Base-by-base conservation (phyloP, 805 yeast genomes). In the Kockiozyma suomiensis region DNA sequence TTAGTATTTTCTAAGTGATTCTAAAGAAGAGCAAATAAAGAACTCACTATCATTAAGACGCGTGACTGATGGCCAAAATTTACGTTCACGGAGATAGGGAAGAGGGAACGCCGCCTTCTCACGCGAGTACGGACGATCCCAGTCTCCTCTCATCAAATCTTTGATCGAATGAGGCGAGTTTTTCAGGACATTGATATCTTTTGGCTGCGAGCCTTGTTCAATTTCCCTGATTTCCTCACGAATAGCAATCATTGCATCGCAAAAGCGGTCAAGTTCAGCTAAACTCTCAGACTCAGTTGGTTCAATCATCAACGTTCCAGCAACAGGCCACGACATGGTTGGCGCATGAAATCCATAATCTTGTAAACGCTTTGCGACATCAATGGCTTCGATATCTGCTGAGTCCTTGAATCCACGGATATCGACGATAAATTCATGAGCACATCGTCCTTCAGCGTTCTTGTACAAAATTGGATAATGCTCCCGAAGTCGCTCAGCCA, bases 321-420 rank as follows among this genome's bases (percentile, higher is more conserved):
- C 93, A 53, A 94, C 96, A 8, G 99, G 99, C 89, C 94, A 94
- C 1, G 98, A 94, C 89, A 94, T 86, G 26, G 99, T 94, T 64
- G 99, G 99, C 0, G 97, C 97, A 75, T 94, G 99, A 84, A 94
- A 94, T 0, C 98, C 97, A 73, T 93, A 94, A 76, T 94, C 99
- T 77, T 94, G 98, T 62, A 94, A 81, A 75, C 99, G 85, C 79
- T 94, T 94, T 58, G 99, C 98, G 61, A 94, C 85, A 73, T 94
- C 99, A 68, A 93, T 90, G 21, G 97, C 97, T 76, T 94, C 97
- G 56, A 93, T 80, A 23, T 96, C 96, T 52, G 82, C 68, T 28
- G 79, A 66, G 1, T 81, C 74, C 75, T 92, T 91, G 79, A 86
- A 90, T 35, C 86, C 89, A 74, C 98, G 84, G 66, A 92, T 79